Evolutionary conservation across 2,329 filamentous ascomycete species (phyloP).

Genomic region (Ophiostoma perfectum): DNA sequence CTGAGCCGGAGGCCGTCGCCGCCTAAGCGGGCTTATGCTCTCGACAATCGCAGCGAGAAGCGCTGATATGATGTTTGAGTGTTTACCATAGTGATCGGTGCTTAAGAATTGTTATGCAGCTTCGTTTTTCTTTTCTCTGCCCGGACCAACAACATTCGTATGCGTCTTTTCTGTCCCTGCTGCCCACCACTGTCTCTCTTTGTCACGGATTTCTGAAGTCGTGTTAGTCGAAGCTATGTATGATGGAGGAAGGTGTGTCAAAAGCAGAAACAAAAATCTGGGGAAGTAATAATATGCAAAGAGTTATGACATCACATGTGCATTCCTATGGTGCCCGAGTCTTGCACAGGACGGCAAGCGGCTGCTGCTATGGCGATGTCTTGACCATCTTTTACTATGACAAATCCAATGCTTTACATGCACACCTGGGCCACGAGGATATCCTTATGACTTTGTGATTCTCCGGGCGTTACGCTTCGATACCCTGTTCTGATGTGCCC

Average conservation of each 20-base stretch:
- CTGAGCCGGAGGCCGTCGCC: conserved; percentile 29
- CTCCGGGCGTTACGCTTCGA: neutral
- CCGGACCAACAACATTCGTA: conserved; percentile 13
- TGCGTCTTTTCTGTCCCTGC: conserved; percentile 16
- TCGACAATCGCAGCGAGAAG: conserved; percentile 17
- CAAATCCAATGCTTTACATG: no score
- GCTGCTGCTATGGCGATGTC: neutral
- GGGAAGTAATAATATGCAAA: conserved; percentile 20
- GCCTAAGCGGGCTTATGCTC: conserved; percentile 29
- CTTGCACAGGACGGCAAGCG: no score
- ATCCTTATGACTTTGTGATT: neutral
- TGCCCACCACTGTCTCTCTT: conserved; percentile 6
- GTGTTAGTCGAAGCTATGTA: neutral
- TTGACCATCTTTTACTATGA: neutral
- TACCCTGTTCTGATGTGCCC: neutral
- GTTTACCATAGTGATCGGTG: conserved; percentile 19
- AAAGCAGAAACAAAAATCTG: conserved; percentile 16
- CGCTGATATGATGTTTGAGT: conserved; percentile 17
- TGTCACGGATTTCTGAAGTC: conserved; percentile 14
- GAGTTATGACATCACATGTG: conserved; percentile 10
- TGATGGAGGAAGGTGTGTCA: neutral
- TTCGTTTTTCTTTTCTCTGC: conserved; percentile 7
- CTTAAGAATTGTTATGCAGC: conserved; percentile 17
- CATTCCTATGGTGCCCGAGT: no score
- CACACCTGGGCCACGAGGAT: neutral